phyloP scores from a whole-genome alignment of 768 basidiomycete genomes.

The Tulasnella sp. region DNA sequence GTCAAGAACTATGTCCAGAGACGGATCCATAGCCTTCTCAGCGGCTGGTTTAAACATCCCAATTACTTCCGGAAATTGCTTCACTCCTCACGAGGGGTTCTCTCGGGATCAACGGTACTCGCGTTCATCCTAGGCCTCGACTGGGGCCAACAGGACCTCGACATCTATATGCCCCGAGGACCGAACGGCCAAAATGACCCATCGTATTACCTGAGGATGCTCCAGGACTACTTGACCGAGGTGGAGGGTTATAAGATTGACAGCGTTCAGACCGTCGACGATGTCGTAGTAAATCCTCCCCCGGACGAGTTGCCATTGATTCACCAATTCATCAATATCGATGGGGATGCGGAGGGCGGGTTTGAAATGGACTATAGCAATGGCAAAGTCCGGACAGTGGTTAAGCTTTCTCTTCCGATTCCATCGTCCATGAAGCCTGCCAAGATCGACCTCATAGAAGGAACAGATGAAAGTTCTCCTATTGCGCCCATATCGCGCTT shows the following conservation, averaged over 20 bases:
- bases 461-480: neutral
- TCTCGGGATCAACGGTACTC: neutral
- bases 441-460: neutral
- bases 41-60: neutral
- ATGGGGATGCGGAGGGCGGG: neutral
- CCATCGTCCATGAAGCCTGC: neutral
- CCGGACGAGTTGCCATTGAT: too few relatives aligned
- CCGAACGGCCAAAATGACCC: neutral
- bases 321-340: neutral
- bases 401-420: neutral
- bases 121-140: neutral
- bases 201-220: neutral
- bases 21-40: neutral
- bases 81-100: neutral
- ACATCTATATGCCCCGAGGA: neutral
- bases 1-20: neutral
- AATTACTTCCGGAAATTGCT: neutral
- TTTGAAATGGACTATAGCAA: neutral
- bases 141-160: neutral
- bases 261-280: too few relatives aligned
- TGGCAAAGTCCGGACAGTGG: neutral
- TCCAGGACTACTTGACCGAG: neutral
- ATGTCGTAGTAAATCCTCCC: too few relatives aligned
- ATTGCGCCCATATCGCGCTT: neutral
- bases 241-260: too few relatives aligned